Evolutionary conservation across 345 rosid genomes (phyloP).

Genomic region (Euphorbia lathyris): DNA sequence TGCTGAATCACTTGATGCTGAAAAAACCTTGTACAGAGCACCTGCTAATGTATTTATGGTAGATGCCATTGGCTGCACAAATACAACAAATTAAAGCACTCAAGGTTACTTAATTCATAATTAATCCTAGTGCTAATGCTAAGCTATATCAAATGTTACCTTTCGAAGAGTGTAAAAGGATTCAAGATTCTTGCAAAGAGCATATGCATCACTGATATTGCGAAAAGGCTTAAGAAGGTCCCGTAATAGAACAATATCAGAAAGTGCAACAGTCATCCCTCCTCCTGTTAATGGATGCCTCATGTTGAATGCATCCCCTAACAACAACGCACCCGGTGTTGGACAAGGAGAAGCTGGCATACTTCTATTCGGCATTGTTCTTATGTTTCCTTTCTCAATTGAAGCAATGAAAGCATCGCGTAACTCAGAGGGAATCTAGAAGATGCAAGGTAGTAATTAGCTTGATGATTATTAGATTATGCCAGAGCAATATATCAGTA

Average conservation of each 20-base stretch:
- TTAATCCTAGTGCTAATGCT: too few relatives aligned
- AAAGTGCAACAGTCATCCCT: constrained; percentile 62
- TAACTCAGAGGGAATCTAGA: constrained; percentile 42
- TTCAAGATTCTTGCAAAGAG: constrained; percentile 46
- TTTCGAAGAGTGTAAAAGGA: constrained; percentile 55
- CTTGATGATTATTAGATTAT: too few relatives aligned
- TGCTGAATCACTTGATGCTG: constrained; percentile 42
- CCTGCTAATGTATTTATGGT: constrained; percentile 47
- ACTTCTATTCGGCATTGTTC: constrained; percentile 58
- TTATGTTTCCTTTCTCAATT: constrained; percentile 43
- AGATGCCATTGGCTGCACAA: constrained; percentile 40
- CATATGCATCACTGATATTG: constrained; percentile 37
- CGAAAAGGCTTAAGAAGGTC: constrained; percentile 44
- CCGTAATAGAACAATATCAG: constrained; percentile 49
- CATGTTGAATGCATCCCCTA: constrained; percentile 62
- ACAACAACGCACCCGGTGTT: constrained; percentile 48
- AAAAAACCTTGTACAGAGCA: constrained; percentile 28
- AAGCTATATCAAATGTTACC: constrained; percentile 9
- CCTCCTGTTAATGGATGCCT: constrained; percentile 64
- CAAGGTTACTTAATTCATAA: background rate
- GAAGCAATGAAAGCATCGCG: constrained; percentile 41
- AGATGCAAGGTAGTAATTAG: too few relatives aligned
- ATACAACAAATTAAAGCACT: background rate
- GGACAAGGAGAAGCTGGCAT: constrained; percentile 57
- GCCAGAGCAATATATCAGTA: too few relatives aligned